phyloP scores from a whole-genome alignment of 495 filamentous ascomycete genomes.

The Podospora sp. region DNA sequence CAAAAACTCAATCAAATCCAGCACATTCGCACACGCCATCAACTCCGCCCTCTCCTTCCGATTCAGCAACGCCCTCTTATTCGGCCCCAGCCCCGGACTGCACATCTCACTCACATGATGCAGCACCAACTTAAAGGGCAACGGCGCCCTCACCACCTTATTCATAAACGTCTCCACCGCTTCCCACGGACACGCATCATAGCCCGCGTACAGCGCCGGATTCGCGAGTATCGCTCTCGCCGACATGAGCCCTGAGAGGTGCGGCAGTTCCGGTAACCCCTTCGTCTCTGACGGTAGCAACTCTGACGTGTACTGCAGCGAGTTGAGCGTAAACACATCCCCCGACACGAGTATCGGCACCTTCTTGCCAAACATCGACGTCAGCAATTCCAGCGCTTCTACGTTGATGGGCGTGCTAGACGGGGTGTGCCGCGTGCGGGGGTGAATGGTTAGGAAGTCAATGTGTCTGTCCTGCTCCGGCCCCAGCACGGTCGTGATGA shows the following conservation, averaged over 20 bases:
- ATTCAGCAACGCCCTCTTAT: constrained; percentile 50
- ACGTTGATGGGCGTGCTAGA: constrained; percentile 59
- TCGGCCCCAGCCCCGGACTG: constrained; percentile 50
- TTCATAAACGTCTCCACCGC: constrained; percentile 61
- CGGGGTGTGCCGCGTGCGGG: constrained; percentile 56
- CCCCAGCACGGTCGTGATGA: constrained; percentile 52
- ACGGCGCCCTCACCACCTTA: constrained; percentile 51
- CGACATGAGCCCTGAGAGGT: constrained; percentile 61
- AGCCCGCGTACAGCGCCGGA: constrained; percentile 62
- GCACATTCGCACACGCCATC: constrained; percentile 53
- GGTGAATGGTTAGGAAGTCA: constrained; percentile 68
- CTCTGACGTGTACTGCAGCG: constrained; percentile 49
- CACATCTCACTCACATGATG: constrained; percentile 70
- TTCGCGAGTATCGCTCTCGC: constrained; percentile 64
- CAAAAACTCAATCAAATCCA: constrained; percentile 63
- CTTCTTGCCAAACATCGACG: constrained; percentile 44
- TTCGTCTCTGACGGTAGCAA: constrained; percentile 22
- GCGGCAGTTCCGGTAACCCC: constrained; percentile 32
- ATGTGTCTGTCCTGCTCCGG: constrained; percentile 48
- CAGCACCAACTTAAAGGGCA: constrained; percentile 61
- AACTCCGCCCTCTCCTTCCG: constrained; percentile 55
- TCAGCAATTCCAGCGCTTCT: constrained; percentile 59
- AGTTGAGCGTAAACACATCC: constrained; percentile 57
- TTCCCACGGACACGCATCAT: constrained; percentile 58
- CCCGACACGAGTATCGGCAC: constrained; percentile 64